A percentile compares a stretch with the other conserved stretches of the same genome.
Evolutionary conservation across 257 asterid species (phyloP).

Genomic region (Linderniella brevidens): DNA sequence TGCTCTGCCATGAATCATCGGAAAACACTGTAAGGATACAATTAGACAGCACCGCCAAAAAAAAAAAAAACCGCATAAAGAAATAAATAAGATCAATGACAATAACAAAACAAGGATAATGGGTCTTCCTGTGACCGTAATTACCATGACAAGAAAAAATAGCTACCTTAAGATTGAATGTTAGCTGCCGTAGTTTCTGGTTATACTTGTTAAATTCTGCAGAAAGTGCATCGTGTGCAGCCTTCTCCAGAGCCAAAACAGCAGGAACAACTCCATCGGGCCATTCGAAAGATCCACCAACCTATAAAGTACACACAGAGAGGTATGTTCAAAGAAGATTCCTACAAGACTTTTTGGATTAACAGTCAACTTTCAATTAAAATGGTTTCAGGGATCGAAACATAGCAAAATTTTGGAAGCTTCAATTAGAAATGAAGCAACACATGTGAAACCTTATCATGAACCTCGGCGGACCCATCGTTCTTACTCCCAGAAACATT

Average conservation of each 20-base stretch:
- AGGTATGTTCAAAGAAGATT: too few species aligned
- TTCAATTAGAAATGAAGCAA: not conserved
- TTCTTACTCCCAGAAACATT: slow-evolving; percentile 6
- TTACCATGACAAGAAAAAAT: not conserved
- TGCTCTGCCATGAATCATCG: slow-evolving; percentile 25
- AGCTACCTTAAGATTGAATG: slow-evolving; percentile 59
- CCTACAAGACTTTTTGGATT: too few species aligned
- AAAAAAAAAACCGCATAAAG: slow-evolving; percentile 1
- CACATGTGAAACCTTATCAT: slow-evolving; percentile 14
- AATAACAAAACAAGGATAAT: not conserved
- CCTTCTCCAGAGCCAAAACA: slow-evolving; percentile 3
- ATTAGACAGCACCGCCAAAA: slow-evolving; percentile 7
- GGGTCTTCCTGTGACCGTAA: too few species aligned
- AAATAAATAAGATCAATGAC: not conserved
- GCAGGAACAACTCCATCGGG: slow-evolving; percentile 1
- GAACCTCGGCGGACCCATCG: slow-evolving; percentile 14
- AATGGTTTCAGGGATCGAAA: too few species aligned
- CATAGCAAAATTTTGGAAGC: not conserved
- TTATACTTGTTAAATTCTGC: slow-evolving; percentile 3
- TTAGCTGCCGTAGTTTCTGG: slow-evolving; percentile 59
- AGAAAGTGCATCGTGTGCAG: slow-evolving; percentile 3
- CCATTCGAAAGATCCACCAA: not conserved
- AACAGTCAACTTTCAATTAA: too few species aligned
- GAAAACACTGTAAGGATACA: not conserved
- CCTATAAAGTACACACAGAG: not conserved